These are phyloP conservation scores for Hypomyces rosellus DNA, from an alignment of 2,329 filamentous ascomycete species.

Conservation along the genomic window DNA sequence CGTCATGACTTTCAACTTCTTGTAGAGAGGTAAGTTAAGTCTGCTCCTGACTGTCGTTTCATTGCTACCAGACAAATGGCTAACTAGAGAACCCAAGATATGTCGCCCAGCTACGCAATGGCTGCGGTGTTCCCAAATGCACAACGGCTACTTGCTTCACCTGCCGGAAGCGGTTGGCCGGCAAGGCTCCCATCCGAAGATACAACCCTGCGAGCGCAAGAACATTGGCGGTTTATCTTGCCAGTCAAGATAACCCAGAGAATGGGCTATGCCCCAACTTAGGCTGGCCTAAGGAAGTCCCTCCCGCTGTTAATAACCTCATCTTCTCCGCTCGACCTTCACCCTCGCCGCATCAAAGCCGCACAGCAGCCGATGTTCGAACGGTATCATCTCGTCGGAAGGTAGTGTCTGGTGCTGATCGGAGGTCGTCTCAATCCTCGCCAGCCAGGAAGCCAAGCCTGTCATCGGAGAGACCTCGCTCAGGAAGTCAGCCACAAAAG, in stretches of 20 bases:
- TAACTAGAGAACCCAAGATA: constrained; percentile 46
- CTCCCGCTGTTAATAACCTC: constrained; percentile 42
- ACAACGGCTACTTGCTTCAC: constrained; percentile 74
- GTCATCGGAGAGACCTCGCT: constrained; percentile 1
- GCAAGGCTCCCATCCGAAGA: constrained; percentile 63
- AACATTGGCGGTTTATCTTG: constrained; percentile 72
- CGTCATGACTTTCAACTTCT: constrained; percentile 60
- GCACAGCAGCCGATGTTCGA: background rate
- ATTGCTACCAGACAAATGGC: background rate
- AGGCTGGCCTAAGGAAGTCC: constrained; percentile 34
- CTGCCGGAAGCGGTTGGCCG: constrained; percentile 61
- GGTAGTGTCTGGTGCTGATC: background rate
- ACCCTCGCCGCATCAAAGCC: constrained; percentile 9
- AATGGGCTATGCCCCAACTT: constrained; percentile 57
- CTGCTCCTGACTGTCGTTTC: background rate
- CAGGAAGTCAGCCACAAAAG: background rate
- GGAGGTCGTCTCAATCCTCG: constrained; percentile 1
- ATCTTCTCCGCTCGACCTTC: constrained; percentile 32
- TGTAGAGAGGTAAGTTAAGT: constrained; percentile 58
- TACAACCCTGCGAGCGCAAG: constrained; percentile 79
- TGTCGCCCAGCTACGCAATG: constrained; percentile 73
- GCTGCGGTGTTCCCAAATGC: constrained; percentile 65
- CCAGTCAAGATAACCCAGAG: constrained; percentile 72
- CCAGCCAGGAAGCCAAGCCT: constrained; percentile 2
- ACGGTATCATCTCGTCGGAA: constrained; percentile 6